Evolutionary conservation across 139 green algal species (phyloP), one percentile per base, ranked within the genome.

Genomic region (Eudorina sp.): DNA sequence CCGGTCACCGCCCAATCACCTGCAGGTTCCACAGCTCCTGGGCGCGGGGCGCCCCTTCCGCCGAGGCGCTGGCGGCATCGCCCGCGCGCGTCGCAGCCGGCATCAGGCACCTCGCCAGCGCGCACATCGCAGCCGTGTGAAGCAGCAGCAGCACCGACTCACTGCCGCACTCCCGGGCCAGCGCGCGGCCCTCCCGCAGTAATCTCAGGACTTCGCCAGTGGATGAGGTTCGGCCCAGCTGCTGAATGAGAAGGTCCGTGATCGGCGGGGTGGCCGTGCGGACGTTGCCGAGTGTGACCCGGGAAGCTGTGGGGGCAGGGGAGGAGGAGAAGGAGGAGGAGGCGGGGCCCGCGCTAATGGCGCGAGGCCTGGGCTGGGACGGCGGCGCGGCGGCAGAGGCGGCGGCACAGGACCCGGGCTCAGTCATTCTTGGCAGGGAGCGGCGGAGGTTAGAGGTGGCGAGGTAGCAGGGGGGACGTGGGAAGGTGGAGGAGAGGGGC

Each of bases 221-320:
- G 75, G 41, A 66, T 4, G 69, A 18, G 5, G 45, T 23, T 14
- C 38, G 36, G 31, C n/a, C 45, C 7, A 81, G 46, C 25, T 23
- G 29, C 45, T 81, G 73, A 1, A 81, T 43, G 14, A 62, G 46
- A 5, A 81, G 23, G 73, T 81, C 73, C 29, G 45, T 81, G 73
- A n/a, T 81, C 23, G 34, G 36, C 1, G 36, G 0, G 70, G 73
- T 64, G 45, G 73, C 23, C 7, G 5, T 8, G 36, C 36, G 68
- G 68, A 8, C 68, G 68, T 11, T 11, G 68, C 55, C 55, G 18
- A 66, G 55, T 13, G 55, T 19, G 18, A 66, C 27, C 14, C 55
- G 55, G 55, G 34, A 18, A 40, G 64, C 64, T 36, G 64, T 27
- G 4, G 23, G 27, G 64, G 64, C 29, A 41, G 64, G 18, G 5